Conservation (phyloP, 192 early-diverging fungal species). For the Coemansia sp. region DNA sequence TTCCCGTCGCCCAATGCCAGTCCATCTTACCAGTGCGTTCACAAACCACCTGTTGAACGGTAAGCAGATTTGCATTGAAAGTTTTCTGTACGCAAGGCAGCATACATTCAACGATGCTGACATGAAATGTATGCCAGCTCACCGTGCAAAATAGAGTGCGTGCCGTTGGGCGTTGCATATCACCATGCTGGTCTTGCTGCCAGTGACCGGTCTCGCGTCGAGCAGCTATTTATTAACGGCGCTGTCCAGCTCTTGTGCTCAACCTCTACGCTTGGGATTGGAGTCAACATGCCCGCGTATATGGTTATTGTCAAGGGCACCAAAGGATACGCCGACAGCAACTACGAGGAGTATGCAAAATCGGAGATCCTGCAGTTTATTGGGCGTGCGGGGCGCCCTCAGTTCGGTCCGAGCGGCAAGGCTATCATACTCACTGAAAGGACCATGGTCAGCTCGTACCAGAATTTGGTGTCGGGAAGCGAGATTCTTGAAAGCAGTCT, state of each 20-base stretch:
- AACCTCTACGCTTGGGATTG: constrained; percentile 77
- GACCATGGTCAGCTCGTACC: constrained; percentile 48
- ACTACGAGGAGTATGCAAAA: constrained; percentile 60
- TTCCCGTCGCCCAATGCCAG: constrained; percentile 6
- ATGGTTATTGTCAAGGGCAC: constrained; percentile 76
- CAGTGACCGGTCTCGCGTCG: constrained; percentile 49
- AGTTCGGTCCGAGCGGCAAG: constrained; percentile 71
- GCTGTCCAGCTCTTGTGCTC: constrained; percentile 64
- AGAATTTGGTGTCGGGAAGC: constrained; percentile 60
- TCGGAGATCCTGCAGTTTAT: constrained; percentile 78
- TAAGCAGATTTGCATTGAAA: not conserved
- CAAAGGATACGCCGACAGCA: constrained; percentile 43
- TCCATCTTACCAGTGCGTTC: constrained; percentile 17
- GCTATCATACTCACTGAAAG: constrained; percentile 67
- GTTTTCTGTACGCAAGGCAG: not conserved
- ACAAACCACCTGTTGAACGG: constrained; percentile 41
- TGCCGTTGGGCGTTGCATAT: constrained; percentile 64
- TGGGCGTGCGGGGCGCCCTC: constrained; percentile 73
- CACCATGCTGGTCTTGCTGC: constrained; percentile 69
- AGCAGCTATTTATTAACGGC: constrained; percentile 59
- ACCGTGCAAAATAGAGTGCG: constrained; percentile 45
- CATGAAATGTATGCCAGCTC: not conserved
- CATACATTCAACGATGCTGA: not conserved
- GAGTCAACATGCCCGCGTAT: constrained; percentile 78
- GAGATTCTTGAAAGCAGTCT: constrained; percentile 70